These are phyloP conservation scores for Exophiala sp. DNA, from an alignment of 2,329 filamentous ascomycete genomes.

Conservation along the genomic window DNA sequence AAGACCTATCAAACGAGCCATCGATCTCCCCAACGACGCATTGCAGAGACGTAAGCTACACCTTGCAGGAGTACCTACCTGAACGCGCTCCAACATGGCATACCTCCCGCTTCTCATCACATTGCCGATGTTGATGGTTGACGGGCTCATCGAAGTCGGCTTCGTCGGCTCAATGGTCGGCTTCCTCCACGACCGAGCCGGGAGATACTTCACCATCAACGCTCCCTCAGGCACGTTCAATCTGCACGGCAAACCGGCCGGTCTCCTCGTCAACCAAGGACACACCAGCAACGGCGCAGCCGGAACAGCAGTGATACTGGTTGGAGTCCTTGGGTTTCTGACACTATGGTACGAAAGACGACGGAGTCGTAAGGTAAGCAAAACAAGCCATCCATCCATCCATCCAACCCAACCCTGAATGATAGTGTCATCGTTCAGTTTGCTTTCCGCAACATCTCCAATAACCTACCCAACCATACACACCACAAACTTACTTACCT, in stretches of 20 bases:
- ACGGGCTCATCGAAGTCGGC: slow-evolving; percentile 24
- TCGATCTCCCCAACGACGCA: no score
- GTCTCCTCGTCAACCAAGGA: slow-evolving; percentile 22
- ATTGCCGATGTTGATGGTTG: slow-evolving; percentile 17
- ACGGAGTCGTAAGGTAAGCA: slow-evolving; percentile 14
- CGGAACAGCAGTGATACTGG: slow-evolving; percentile 26
- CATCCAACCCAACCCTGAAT: no score
- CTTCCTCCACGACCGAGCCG: slow-evolving; percentile 26
- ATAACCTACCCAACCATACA: no score
- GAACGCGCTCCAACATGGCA: not conserved
- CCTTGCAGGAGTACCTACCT: no score
- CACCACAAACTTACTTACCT: no score
- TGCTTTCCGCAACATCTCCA: no score
- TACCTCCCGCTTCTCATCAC: slow-evolving; percentile 5
- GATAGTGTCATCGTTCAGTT: no score
- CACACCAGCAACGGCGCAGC: slow-evolving; percentile 28
- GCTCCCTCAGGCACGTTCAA: slow-evolving; percentile 19
- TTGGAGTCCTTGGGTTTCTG: slow-evolving; percentile 23
- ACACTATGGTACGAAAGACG: slow-evolving; percentile 21
- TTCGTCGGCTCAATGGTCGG: slow-evolving; percentile 26
- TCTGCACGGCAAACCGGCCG: slow-evolving; percentile 24
- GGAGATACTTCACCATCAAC: slow-evolving; percentile 24
- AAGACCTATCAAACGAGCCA: no score
- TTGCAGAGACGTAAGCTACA: no score
- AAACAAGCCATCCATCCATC: not conserved